phyloP scores from a whole-genome alignment of 306 rosid genomes.

The Vigna trinervia region DNA sequence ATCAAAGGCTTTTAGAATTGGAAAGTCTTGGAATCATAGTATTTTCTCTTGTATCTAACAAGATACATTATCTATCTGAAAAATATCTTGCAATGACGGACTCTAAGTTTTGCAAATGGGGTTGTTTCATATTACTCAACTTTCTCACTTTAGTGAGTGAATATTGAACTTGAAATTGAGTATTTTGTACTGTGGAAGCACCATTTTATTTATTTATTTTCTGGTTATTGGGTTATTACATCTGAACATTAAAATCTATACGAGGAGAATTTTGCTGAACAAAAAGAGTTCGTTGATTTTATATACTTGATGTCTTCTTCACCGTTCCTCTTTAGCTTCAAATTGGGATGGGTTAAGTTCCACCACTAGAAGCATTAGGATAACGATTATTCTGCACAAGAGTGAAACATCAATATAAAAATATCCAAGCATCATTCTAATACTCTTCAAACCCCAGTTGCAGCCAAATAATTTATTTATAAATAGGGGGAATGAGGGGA shows the following conservation, averaged over 20 bases:
- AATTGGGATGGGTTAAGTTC: background rate
- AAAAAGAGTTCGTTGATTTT: background rate
- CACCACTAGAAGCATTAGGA: background rate
- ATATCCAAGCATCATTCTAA: background rate
- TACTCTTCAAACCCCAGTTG: background rate
- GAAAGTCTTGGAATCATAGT: background rate
- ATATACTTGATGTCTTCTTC: background rate
- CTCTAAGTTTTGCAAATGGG: background rate
- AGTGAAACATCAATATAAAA: background rate
- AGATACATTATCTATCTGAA: background rate
- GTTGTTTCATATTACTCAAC: background rate
- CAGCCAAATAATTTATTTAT: background rate
- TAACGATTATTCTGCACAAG: slow-evolving; percentile 35
- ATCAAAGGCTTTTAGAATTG: too few relatives aligned
- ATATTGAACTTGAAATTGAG: background rate
- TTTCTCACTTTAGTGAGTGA: background rate
- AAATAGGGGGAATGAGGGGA: background rate
- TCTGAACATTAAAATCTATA: background rate
- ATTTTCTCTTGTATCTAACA: background rate
- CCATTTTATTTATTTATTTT: background rate
- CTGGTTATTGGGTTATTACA: background rate
- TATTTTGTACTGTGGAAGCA: background rate
- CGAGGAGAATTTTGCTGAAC: background rate
- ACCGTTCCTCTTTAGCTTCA: slow-evolving; percentile 16
- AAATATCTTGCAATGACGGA: background rate